A percentile compares a stretch with the other conserved stretches of the same genome.
Evolutionary conservation across 306 rosid species (phyloP).

Genomic region (Rubus idaeus): DNA sequence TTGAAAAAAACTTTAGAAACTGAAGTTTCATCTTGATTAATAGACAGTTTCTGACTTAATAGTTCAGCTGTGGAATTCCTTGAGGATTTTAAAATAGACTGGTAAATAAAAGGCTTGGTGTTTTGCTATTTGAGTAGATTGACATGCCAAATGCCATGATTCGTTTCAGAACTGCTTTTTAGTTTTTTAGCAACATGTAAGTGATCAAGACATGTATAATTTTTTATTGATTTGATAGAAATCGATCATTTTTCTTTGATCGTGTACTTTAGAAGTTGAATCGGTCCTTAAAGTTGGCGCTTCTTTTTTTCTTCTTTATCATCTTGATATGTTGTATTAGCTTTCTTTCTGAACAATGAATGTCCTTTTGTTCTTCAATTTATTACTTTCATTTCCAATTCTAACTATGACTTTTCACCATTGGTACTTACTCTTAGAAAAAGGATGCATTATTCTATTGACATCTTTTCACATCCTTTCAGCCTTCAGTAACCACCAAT

Average conservation of each 20-base stretch:
- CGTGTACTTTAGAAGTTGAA: neutral
- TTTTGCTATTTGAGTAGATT: neutral
- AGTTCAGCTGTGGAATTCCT: neutral
- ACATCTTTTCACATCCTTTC: constrained; percentile 24
- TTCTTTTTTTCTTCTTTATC: neutral
- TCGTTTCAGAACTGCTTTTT: neutral
- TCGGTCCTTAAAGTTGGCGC: neutral
- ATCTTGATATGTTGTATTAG: neutral
- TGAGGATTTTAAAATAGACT: too few relatives aligned
- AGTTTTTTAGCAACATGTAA: neutral
- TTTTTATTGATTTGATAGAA: neutral
- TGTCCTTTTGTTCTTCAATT: neutral
- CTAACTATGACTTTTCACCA: constrained; percentile 7
- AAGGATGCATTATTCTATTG: constrained; percentile 20
- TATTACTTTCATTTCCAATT: constrained; percentile 2
- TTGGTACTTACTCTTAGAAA: constrained; percentile 4
- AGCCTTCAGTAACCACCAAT: constrained; percentile 92
- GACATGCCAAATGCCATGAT: neutral
- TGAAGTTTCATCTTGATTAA: too few relatives aligned
- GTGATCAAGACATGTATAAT: neutral
- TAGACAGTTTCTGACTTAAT: neutral
- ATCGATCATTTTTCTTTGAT: neutral
- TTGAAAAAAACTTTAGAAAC: neutral
- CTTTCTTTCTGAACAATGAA: neutral
- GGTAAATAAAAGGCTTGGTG: too few relatives aligned